A percentile compares a stretch with the other conserved stretches of the same genome.
These are phyloP conservation scores for Botrytis medusae DNA, from an alignment of 2,329 filamentous ascomycete genomes.

Conservation along the genomic window DNA sequence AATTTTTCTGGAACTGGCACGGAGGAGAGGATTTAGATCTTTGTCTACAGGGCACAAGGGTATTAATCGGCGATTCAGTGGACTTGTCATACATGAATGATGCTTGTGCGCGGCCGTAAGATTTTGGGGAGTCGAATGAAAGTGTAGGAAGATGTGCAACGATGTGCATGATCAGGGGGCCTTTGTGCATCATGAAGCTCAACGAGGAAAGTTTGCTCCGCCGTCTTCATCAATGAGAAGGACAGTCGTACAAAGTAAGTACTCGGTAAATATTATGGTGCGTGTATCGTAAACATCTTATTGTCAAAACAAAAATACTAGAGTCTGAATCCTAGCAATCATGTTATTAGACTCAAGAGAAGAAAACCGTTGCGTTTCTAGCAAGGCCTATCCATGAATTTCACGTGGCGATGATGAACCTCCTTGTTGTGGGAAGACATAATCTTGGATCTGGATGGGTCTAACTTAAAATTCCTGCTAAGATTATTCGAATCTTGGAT, in stretches of 20 bases:
- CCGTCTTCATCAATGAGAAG: background rate
- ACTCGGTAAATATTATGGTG: background rate
- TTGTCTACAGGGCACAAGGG: slow-evolving; percentile 14
- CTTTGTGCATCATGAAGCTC: slow-evolving; percentile 17
- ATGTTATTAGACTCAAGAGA: background rate
- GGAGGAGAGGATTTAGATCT: slow-evolving; percentile 17
- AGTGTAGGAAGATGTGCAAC: slow-evolving; percentile 12
- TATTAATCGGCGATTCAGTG: slow-evolving; percentile 19
- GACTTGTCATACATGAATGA: slow-evolving; percentile 1
- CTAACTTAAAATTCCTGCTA: background rate
- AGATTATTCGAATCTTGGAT: slow-evolving; percentile 11
- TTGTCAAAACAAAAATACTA: background rate
- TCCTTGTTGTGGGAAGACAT: background rate
- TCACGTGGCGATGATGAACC: slow-evolving; percentile 20
- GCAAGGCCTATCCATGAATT: slow-evolving; percentile 21
- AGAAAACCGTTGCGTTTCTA: slow-evolving; percentile 21
- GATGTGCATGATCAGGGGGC: slow-evolving; percentile 18
- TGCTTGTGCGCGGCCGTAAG: slow-evolving; percentile 15
- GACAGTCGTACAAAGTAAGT: background rate
- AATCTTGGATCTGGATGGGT: background rate
- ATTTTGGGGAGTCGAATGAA: slow-evolving; percentile 6
- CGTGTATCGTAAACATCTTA: background rate
- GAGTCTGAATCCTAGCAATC: background rate
- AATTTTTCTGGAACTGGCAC: background rate
- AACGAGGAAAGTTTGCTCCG: slow-evolving; percentile 17